Evolutionary conservation across 1,284 basidiomycete species (phyloP), one percentile per base, ranked within the genome.

Genomic region (Meira miltonrushii): DNA sequence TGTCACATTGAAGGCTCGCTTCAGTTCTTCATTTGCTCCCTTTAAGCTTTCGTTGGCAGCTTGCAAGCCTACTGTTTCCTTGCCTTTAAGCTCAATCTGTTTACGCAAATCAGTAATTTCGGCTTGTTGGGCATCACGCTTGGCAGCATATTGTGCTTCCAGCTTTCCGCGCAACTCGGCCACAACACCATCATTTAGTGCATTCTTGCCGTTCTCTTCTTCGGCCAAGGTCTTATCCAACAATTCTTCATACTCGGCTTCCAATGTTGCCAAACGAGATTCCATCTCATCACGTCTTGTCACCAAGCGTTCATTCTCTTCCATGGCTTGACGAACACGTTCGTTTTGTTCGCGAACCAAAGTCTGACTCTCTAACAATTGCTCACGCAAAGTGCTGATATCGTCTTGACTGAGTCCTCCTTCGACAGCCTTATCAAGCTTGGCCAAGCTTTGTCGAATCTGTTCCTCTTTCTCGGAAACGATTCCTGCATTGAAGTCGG

Each of bases 1-100:
- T 25, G 94, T 94, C 57, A 93, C 90, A 53, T 91, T 91, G 74
- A 99, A 93, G 7, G 76, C 75, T 23, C 69, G 62, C 85, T 98
- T 97, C 57, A 98, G 85, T 79, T 98, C 95, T 78, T 98, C 95
- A 75, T 97, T 96, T 67, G 95, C 89, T 72, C 90, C 88, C 82
- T 94, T 93, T 72, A 97, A 84, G 75, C 88, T 89, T 74, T 98
- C 93, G 64, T 96, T 88, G 23, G 89, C 88, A 52, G 87, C 85
- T 68, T 90, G 88, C 61, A 96, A 82, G 61, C 84, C 86, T 59
- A 89, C 87, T 60, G 92, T 85, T 80, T 99, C 96, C 68, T 87
- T 88, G 54, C 83, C 83, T 76, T 88, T 89, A 75, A 90, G 81
- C 72, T 97, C 94, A 43, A 95, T 82, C 75, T 96, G 92, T 72